phyloP scores from a whole-genome alignment of 1,284 basidiomycete species.

The Macrocystidia cucumis region DNA sequence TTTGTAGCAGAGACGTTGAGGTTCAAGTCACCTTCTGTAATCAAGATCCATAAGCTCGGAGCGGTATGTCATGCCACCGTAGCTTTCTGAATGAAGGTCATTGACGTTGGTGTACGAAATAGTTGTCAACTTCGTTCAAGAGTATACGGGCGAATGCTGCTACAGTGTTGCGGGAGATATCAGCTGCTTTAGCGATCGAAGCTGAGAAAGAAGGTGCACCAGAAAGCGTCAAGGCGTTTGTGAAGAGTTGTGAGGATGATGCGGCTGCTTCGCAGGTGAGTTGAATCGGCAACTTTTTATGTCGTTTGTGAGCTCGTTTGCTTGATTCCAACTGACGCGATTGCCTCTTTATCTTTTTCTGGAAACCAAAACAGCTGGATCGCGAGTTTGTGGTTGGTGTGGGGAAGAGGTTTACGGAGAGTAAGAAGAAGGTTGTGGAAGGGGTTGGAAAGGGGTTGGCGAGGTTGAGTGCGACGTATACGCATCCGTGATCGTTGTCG shows the following conservation, averaged over 20 bases:
- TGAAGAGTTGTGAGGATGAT: conserved; percentile 35
- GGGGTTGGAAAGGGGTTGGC: conserved; percentile 62
- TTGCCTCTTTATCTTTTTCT: conserved; percentile 17
- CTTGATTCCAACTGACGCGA: conserved; percentile 31
- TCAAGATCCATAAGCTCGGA: conserved; percentile 68
- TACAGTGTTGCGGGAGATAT: conserved; percentile 47
- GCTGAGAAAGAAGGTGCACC: conserved; percentile 41
- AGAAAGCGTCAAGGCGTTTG: conserved; percentile 44
- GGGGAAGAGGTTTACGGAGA: conserved; percentile 58
- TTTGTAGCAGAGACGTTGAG: conserved; percentile 57
- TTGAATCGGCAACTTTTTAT: too few relatives aligned
- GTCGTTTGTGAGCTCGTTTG: too few relatives aligned
- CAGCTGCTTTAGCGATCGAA: conserved; percentile 38
- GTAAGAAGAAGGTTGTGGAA: conserved; percentile 63
- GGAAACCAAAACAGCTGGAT: conserved; percentile 38
- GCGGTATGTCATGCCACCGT: conserved; percentile 32
- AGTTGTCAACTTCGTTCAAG: conserved; percentile 57
- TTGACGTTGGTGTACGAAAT: conserved; percentile 33
- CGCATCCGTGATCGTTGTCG: conserved; percentile 9
- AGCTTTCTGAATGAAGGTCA: too few relatives aligned
- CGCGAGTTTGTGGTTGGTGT: conserved; percentile 55
- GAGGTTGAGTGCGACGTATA: conserved; percentile 42
- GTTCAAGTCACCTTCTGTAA: conserved; percentile 59
- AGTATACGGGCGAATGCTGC: conserved; percentile 31
- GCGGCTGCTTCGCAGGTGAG: neutral